Evolutionary conservation across 2,329 filamentous ascomycete genomes (phyloP), one percentile per base, ranked within the genome.

Genomic region (Chalaropsis ovoidea): DNA sequence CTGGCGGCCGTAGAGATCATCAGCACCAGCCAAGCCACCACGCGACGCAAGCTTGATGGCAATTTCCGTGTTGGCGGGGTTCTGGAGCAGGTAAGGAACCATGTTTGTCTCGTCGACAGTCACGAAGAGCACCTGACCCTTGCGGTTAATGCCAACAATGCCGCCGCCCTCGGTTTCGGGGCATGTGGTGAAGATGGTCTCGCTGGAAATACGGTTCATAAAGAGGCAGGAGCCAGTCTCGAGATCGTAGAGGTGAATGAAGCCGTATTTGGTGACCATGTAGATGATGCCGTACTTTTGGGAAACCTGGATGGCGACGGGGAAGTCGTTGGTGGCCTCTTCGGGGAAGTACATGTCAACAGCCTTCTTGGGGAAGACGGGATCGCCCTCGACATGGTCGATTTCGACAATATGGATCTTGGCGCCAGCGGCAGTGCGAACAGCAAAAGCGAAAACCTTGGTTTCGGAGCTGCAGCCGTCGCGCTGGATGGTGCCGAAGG

Each of bases 181-280:
- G 60, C 90, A 88, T 22, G 92, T 96, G 31, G 93, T 95, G 79
- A 99, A 99, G 75, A 99, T 97, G 31, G 94, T 99, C 75, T 99
- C 94, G 80, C 91, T 96, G 42, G 94, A 99, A 73, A 99, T 99
- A 71, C 95, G 88, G 82, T 99, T 99, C 91, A 99, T 95, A 83
- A 96, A 99, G 74, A 99, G 94, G 75, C 90, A 95, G 13, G 88
- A 89, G 67, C 90, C 95, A 7, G 89, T 94, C 80, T 99, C 95
- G 66, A 99, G 85, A 73, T 99, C 95, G 78, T 99, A 97, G 27
- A 99, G 84, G 77, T 99, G 94, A 72, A 99, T 97, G 78, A 97
- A 99, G 64, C 94, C 94, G 73, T 96, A 99, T 77, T 99, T 99
- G 66, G 94, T 99, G 69, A 99, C 90, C 72, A 99, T 85, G 77